A percentile compares a stretch with the other conserved stretches of the same genome.
These are phyloP conservation scores for Kurtzmaniella quercitrusa DNA, from an alignment of 1,139 yeast genomes.

Conservation along the genomic window DNA sequence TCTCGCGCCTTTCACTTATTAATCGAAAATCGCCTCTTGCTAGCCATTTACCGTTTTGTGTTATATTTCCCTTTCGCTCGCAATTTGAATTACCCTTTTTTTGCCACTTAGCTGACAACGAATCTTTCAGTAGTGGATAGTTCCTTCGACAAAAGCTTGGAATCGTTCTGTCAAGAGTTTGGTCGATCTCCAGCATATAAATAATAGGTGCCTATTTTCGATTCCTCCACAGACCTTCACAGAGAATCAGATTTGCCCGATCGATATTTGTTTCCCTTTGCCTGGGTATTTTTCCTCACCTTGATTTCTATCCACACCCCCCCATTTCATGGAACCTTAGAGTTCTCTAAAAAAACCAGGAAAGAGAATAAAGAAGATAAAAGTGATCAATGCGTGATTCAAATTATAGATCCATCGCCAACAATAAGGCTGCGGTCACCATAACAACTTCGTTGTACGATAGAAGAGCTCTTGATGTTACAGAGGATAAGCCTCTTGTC, in stretches of 20 bases:
- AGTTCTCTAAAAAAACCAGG: not conserved
- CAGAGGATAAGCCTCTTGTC: slow-evolving; percentile 85
- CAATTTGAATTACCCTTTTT: not conserved
- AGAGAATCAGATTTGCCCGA: too few species aligned
- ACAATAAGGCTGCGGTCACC: slow-evolving; percentile 86
- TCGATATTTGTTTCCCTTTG: too few species aligned
- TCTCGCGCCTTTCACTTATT: not conserved
- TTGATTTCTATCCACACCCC: not conserved
- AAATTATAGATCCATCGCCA: slow-evolving; percentile 72
- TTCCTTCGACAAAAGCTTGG: not conserved
- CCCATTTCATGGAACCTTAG: not conserved
- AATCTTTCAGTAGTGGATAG: not conserved
- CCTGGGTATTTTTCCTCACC: not conserved
- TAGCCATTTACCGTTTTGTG: not conserved
- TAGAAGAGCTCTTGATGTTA: slow-evolving; percentile 86
- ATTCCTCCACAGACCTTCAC: not conserved
- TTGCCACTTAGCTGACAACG: not conserved
- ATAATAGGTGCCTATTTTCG: not conserved
- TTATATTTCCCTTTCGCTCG: not conserved
- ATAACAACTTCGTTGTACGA: slow-evolving; percentile 88
- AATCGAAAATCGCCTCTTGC: not conserved
- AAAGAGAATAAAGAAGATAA: not conserved
- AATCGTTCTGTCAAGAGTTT: not conserved
- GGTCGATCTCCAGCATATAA: not conserved
- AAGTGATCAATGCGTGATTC: slow-evolving; percentile 71